Conservation (phyloP, 2,329 filamentous ascomycete species). For the Xylariales sp. region DNA sequence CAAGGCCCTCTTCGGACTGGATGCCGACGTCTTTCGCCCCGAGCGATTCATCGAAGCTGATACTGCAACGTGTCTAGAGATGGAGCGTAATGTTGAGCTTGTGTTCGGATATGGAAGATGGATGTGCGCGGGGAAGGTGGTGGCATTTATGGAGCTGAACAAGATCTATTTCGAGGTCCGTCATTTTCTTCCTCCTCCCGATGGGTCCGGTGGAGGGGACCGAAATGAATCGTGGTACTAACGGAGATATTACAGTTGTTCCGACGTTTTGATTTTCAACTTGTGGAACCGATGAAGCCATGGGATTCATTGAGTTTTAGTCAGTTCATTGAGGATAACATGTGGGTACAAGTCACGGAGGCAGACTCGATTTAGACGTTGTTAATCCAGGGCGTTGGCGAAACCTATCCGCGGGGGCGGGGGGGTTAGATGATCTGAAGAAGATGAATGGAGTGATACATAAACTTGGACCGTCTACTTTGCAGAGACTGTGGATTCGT, state of each 20-base stretch:
- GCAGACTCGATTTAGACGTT: no score
- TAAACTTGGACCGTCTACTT: no score
- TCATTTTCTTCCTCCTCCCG: neutral
- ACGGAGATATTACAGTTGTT: slow-evolving; percentile 2
- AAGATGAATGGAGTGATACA: no score
- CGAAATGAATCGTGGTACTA: neutral
- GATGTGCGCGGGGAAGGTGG: slow-evolving; percentile 33
- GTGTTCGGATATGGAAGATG: slow-evolving; percentile 33
- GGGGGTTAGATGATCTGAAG: no score
- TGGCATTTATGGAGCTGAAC: slow-evolving; percentile 35
- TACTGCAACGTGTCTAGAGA: slow-evolving; percentile 19
- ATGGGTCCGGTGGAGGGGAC: neutral
- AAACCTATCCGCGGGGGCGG: no score
- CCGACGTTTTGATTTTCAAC: slow-evolving; percentile 20
- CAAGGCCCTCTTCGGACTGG: slow-evolving; percentile 23
- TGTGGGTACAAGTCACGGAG: slow-evolving; percentile 23
- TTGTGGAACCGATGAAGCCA: slow-evolving; percentile 18
- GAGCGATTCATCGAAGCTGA: slow-evolving; percentile 35
- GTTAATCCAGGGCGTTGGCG: no score
- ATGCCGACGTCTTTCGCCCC: slow-evolving; percentile 34
- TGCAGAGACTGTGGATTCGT: no score
- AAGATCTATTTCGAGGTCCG: slow-evolving; percentile 36
- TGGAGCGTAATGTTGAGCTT: slow-evolving; percentile 28
- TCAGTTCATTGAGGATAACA: slow-evolving; percentile 24
- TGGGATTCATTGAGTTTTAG: slow-evolving; percentile 20